Evolutionary conservation across 805 yeast genomes (phyloP).

Genomic region (Kluyveromyces starmeri): DNA sequence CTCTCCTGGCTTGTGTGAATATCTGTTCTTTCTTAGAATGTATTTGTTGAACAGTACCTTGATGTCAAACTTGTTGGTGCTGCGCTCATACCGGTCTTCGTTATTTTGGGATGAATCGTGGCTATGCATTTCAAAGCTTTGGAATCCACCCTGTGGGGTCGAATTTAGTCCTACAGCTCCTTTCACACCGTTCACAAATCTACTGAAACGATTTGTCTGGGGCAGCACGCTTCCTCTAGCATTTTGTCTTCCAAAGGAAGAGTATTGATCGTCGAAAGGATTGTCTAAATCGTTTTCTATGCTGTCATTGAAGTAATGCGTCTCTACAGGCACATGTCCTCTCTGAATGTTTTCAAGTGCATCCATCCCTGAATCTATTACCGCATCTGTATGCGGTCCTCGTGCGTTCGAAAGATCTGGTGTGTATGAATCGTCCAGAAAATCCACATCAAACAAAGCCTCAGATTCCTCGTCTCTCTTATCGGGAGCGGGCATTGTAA

Average conservation of each 20-base stretch:
- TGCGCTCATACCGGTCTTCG: conserved; percentile 20
- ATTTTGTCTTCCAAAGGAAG: conserved; percentile 3
- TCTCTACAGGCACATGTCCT: conserved; percentile 28
- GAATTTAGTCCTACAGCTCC: conserved; percentile 12
- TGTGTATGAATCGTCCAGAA: conserved; percentile 20
- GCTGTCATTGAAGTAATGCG: conserved; percentile 27
- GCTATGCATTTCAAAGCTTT: conserved; percentile 26
- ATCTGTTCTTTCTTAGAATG: conserved; percentile 25
- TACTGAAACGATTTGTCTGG: conserved; percentile 15
- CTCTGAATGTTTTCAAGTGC: conserved; percentile 16
- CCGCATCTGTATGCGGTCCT: conserved; percentile 6
- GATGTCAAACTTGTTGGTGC: conserved; percentile 31
- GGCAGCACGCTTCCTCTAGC: conserved; percentile 1
- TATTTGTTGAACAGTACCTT: conserved; percentile 31
- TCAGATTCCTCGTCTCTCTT: too few species aligned
- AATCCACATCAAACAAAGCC: conserved; percentile 34
- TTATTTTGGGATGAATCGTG: conserved; percentile 20
- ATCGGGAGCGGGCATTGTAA: too few species aligned
- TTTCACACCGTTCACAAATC: conserved; percentile 13
- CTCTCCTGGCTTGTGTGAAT: conserved; percentile 23
- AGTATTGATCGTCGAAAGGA: conserved; percentile 16
- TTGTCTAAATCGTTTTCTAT: conserved; percentile 32
- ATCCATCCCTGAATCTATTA: conserved; percentile 11
- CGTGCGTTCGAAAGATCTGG: conserved; percentile 8
- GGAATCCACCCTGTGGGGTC: conserved; percentile 7